A percentile compares a stretch with the other conserved stretches of the same genome.
phyloP scores from a whole-genome alignment of 768 basidiomycete genomes.

The Lactarius quietus region DNA sequence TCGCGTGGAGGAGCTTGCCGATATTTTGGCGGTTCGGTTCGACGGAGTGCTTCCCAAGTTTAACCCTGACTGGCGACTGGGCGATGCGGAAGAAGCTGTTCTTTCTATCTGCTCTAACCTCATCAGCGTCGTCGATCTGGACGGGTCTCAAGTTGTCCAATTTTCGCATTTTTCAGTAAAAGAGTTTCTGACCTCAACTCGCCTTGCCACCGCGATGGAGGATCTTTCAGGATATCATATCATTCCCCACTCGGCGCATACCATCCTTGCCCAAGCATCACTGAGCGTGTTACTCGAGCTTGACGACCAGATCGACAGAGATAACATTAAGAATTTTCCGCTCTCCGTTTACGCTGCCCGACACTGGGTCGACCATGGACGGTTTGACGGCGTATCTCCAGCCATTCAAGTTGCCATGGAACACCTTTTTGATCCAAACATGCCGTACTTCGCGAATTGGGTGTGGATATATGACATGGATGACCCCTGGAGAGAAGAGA shows the following conservation, averaged over 20 bases:
- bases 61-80: background rate
- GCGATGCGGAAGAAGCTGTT: background rate
- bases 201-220: background rate
- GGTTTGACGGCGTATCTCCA: background rate
- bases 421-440: background rate
- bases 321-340: background rate
- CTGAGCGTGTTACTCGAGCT: background rate
- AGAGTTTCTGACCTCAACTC: constrained; percentile 6
- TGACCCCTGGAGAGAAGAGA: background rate
- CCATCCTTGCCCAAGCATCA: background rate
- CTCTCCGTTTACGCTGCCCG: constrained; percentile 1
- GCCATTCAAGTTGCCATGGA: background rate
- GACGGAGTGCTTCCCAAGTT: background rate
- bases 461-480: constrained; percentile 5
- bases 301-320: background rate
- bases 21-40: constrained; percentile 4
- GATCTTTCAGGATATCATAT: constrained; percentile 2
- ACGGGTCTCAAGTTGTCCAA: background rate
- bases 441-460: background rate
- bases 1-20: constrained; percentile 4
- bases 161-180: constrained; percentile 16
- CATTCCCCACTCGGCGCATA: background rate
- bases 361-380: constrained; percentile 5
- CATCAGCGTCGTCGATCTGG: background rate
- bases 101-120: constrained; percentile 1